Evolutionary conservation across 306 rosid species (phyloP).

Genomic region (Dryas octopetala): DNA sequence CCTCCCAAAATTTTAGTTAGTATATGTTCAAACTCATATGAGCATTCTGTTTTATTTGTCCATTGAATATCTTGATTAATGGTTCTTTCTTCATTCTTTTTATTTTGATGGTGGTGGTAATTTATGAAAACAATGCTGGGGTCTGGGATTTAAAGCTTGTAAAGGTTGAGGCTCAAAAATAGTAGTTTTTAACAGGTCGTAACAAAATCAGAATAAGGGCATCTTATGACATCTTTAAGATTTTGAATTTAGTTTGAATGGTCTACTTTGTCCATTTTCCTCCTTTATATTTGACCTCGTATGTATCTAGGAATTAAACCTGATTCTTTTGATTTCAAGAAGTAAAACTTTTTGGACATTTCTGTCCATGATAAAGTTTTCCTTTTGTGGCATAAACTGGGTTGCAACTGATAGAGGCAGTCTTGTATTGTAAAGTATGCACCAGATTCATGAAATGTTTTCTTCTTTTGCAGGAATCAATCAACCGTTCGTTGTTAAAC

Average conservation of each 20-base stretch:
- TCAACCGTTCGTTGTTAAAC: constrained; percentile 69
- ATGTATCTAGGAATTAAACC: neutral
- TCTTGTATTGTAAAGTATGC: neutral
- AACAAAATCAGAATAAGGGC: neutral
- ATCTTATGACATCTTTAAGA: neutral
- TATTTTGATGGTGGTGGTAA: neutral
- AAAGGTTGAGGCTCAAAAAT: neutral
- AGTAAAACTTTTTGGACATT: neutral
- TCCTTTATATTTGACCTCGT: neutral
- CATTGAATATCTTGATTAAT: neutral
- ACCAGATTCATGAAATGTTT: neutral
- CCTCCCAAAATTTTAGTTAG: neutral
- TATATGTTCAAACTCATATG: neutral
- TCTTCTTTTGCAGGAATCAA: constrained; percentile 62
- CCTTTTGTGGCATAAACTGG: neutral
- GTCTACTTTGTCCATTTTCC: neutral
- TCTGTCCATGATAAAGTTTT: neutral
- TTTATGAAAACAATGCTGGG: neutral
- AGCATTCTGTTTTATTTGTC: neutral
- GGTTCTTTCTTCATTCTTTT: neutral
- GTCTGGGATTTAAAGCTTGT: too few species aligned
- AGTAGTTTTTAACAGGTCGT: too few species aligned
- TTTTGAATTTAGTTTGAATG: neutral
- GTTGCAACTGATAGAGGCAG: neutral
- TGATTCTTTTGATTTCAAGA: neutral